Base-by-base conservation (phyloP, 305 asterid species). In the Solanum hybrid region DNA sequence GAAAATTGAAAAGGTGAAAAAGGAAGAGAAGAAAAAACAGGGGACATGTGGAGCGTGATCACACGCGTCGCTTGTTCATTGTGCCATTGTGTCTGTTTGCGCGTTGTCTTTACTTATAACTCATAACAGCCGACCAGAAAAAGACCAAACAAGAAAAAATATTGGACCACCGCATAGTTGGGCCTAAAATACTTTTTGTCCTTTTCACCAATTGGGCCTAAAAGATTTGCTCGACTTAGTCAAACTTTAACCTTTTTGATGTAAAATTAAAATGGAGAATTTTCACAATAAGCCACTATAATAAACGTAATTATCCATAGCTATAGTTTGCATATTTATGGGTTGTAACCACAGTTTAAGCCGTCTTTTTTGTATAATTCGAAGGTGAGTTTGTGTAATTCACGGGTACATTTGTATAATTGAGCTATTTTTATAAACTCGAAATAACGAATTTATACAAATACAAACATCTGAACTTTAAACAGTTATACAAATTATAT, bases 11-110 rank as follows among this genome's bases (percentile, higher is more conserved):
- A 12, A 36, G 88, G 22, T 64, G 89, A 72, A 77, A 77, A 35
- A 14, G 88, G 17, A 64, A 12, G 20, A 86, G 24, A 29, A n/a
- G 32, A 34, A 86, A 27, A 26, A 85, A 2, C 2, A 32, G 72
- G 72, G 79, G n/a, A 17, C 84, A 40, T 16, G 46, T 72, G 89
- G 84, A 38, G 84, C 66, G 89, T 87, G 89, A 87, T 16, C n/a
- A 73, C 89, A 87, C 24, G 84, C 84, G 84, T 72, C 71, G 6
- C 4, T 36, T 36, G 85, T 10, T 79, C 46, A 79, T 79, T 37
- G 60, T n/a, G 51, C 11, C 32, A 12, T 79, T 79, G 10, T 79
- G 6, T 79, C 60, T 36, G 7, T 6, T 17, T 36, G 85, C 34
- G 12, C 22, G 34, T 79, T 11, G 14, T 66, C 75, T 75, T 75